Evolutionary conservation across 2,329 filamentous ascomycete species (phyloP), one percentile per base, ranked within the genome.

Genomic region (Fusarium sp.): DNA sequence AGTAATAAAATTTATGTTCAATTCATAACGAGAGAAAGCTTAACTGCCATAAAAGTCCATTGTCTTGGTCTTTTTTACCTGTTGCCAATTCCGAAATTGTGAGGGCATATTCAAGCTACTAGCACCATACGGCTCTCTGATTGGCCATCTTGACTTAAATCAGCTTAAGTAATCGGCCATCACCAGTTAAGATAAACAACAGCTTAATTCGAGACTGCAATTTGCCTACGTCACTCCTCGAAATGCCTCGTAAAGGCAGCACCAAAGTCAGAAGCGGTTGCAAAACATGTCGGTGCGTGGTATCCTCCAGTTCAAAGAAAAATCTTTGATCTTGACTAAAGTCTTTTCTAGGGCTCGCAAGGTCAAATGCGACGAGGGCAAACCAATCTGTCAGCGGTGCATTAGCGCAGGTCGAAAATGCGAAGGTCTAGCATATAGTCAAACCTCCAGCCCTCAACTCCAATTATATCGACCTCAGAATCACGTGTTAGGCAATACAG

Each of bases 221-320:
- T 46, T 46, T 27, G 20, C 39, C 39, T 5, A 33, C 14, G 19
- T 19, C 35, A 19, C 27, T 37, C 20, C 7, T 47, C 22, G 19
- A 39, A 23, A 62, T 62, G 59, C 43, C 59, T 30, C 57, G 57
- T 19, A 62, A 62, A 41, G 59, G 59, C 3, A 63, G 39, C 17
- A 43, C 14, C 11, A 63, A 62, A n/a, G 60, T 47, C 1, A 61
- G 58, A 35, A 62, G 49, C 17, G 59, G 59, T 15, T 62, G 59
- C 22, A 20, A 48, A 13, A 62, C 45, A 22, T 62, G 57, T 39
- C 62, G 56, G 53, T 56, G 20, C 2, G 46, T 22, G 15, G 27
- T 17, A 13, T 7, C 5, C 19, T 7, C 17, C 14, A 8, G 7
- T 7, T 9, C 5, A 3, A 19, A 15, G 5, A 5, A 3, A 27